These are phyloP conservation scores for Senna tora DNA, from an alignment of 306 rosid genomes.

Conservation along the genomic window DNA sequence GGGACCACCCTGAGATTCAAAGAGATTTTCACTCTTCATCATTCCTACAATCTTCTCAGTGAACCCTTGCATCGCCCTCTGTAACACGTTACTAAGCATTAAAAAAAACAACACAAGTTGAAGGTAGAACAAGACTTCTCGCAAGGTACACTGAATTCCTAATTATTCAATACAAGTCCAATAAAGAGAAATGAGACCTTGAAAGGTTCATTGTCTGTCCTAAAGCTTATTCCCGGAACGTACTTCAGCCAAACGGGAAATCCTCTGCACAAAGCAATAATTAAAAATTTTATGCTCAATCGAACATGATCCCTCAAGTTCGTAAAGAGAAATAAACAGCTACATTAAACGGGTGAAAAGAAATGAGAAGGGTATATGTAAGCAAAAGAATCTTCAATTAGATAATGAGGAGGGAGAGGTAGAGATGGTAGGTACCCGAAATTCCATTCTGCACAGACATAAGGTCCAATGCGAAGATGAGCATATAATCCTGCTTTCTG, in stretches of 20 bases:
- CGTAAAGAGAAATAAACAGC: conserved; percentile 21
- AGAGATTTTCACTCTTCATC: conserved; percentile 90
- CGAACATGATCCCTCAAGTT: background rate
- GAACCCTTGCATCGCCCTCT: conserved; percentile 97
- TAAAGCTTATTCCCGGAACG: conserved; percentile 96
- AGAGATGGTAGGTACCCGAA: conserved; percentile 68
- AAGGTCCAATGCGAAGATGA: conserved; percentile 97
- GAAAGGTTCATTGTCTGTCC: conserved; percentile 98
- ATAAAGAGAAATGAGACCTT: conserved; percentile 58
- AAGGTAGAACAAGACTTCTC: conserved; percentile 17
- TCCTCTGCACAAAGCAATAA: conserved; percentile 62
- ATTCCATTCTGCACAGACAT: conserved; percentile 99
- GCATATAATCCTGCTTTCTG: conserved; percentile 95
- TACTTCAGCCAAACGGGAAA: conserved; percentile 99
- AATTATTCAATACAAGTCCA: conserved; percentile 7
- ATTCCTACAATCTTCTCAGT: conserved; percentile 92
- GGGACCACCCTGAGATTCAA: conserved; percentile 98
- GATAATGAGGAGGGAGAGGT: conserved; percentile 6
- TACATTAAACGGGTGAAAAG: conserved; percentile 9
- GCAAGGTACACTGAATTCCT: background rate
- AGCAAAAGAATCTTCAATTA: background rate
- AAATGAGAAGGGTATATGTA: background rate
- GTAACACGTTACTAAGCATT: conserved; percentile 45
- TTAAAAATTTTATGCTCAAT: background rate
- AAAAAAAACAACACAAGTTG: conserved; percentile 22